These are phyloP conservation scores for Apophysomyces trapeziformis DNA, from an alignment of 371 early-diverging fungal species.

Conservation along the genomic window DNA sequence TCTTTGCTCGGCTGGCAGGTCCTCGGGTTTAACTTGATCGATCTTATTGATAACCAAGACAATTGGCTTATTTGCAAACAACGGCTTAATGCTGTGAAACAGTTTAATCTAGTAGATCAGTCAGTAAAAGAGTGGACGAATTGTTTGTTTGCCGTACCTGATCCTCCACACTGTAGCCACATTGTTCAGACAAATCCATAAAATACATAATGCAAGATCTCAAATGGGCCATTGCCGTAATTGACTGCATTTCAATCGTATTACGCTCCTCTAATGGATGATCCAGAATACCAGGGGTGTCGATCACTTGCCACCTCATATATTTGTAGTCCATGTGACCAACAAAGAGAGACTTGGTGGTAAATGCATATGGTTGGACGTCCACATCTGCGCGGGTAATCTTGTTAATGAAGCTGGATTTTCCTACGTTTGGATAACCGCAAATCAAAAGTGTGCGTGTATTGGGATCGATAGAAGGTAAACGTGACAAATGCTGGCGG, in stretches of 20 bases:
- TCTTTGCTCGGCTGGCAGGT: constrained; percentile 77
- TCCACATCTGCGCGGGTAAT: constrained; percentile 99
- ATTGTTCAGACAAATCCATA: constrained; percentile 98
- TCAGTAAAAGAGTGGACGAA: not conserved
- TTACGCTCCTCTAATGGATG: constrained; percentile 99
- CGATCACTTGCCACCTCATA: constrained; percentile 99
- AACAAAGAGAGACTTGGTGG: constrained; percentile 99
- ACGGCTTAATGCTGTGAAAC: constrained; percentile 96
- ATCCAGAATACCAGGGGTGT: constrained; percentile 99
- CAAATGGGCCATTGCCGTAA: constrained; percentile 99
- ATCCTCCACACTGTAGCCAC: constrained; percentile 97
- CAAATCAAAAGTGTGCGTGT: constrained; percentile 98
- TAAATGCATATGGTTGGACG: constrained; percentile 99
- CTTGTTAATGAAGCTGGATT: constrained; percentile 99
- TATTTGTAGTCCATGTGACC: constrained; percentile 99
- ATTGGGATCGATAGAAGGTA: constrained; percentile 99
- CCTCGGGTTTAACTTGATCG: constrained; percentile 88
- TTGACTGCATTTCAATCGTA: constrained; percentile 99
- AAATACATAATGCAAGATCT: constrained; percentile 98
- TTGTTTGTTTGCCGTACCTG: constrained; percentile 64
- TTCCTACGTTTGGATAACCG: constrained; percentile 99
- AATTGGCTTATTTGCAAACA: constrained; percentile 99
- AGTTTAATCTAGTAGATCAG: constrained; percentile 63
- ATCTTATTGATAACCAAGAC: constrained; percentile 98
- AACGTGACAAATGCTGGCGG: constrained; percentile 98